These are phyloP conservation scores for Tetrahymena thermophila DNA, from an alignment of 73 alveolate genomes.

Conservation along the genomic window DNA sequence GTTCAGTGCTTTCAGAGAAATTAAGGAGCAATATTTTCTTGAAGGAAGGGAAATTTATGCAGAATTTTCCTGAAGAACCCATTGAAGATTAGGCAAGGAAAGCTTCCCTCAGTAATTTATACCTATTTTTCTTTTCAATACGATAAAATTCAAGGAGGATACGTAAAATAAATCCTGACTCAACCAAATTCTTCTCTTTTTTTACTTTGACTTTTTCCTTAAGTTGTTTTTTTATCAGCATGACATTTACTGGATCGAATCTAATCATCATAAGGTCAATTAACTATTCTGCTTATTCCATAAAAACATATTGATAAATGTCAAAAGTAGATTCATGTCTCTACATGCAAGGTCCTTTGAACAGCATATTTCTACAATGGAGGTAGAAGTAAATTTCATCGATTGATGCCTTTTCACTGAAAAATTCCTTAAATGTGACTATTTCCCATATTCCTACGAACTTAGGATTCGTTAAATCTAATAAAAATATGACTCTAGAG, in stretches of 20 bases:
- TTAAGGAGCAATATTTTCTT: slow-evolving; percentile 20
- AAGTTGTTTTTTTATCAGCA: slow-evolving; percentile 19
- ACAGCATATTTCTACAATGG: slow-evolving; percentile 60
- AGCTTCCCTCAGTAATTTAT: slow-evolving; percentile 19
- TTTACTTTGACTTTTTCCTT: slow-evolving; percentile 6
- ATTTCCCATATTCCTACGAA: slow-evolving; percentile 64
- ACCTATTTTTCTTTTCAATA: slow-evolving; percentile 14
- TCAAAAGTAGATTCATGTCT: slow-evolving; percentile 42
- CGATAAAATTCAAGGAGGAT: slow-evolving; percentile 27
- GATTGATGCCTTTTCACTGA: slow-evolving; percentile 51
- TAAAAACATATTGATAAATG: slow-evolving; percentile 36
- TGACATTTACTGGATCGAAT: slow-evolving; percentile 41
- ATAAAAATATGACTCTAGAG: slow-evolving; percentile 43
- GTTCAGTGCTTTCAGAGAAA: slow-evolving; percentile 26
- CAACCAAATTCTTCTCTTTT: slow-evolving; percentile 4
- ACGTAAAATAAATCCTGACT: slow-evolving; percentile 25
- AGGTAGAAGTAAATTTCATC: slow-evolving; percentile 69
- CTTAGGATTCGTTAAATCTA: slow-evolving; percentile 51
- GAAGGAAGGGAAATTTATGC: slow-evolving; percentile 16
- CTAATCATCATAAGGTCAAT: slow-evolving; percentile 48
- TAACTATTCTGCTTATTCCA: slow-evolving; percentile 39
- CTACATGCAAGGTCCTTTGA: slow-evolving; percentile 62
- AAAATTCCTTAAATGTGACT: slow-evolving; percentile 61
- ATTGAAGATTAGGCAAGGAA: slow-evolving; percentile 22
- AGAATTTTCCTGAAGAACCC: slow-evolving; percentile 20